Conservation (phyloP, 129 eudicot species). For the Flaveria bidentis region DNA sequence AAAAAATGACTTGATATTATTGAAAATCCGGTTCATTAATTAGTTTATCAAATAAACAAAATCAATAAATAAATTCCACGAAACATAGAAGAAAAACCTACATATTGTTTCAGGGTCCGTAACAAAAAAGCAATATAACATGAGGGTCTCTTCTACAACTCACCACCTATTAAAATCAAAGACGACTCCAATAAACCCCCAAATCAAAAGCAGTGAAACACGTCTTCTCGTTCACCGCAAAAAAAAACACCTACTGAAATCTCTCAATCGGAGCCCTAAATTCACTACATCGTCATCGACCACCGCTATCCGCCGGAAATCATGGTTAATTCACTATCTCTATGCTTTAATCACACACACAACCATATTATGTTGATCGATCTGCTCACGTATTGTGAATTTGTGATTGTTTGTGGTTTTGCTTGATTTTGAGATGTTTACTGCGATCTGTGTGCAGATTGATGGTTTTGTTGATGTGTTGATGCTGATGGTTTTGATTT, state of each 20-base stretch:
- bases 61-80: too few relatives aligned
- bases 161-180: neutral
- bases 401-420: neutral
- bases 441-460: conserved; percentile 26
- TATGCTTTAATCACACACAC: conserved; percentile 1
- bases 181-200: conserved; percentile 28
- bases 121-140: neutral
- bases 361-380: conserved; percentile 3
- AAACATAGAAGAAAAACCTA: too few relatives aligned
- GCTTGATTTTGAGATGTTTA: conserved; percentile 26
- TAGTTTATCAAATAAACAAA: neutral
- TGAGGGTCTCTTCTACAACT: conserved; percentile 1
- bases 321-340: conserved; percentile 21
- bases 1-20: neutral
- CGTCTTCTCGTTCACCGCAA: conserved; percentile 26
- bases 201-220: conserved; percentile 30
- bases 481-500: conserved; percentile 25
- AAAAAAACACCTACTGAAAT: neutral
- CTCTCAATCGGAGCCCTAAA: conserved; percentile 35
- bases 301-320: conserved; percentile 16
- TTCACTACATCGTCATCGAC: conserved; percentile 21
- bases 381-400: conserved; percentile 8
- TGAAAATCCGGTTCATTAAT: neutral
- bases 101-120: neutral
- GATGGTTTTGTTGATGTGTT: conserved; percentile 18